phyloP scores from a whole-genome alignment of 495 filamentous ascomycete species.

The Aspergillus avenaceus region DNA sequence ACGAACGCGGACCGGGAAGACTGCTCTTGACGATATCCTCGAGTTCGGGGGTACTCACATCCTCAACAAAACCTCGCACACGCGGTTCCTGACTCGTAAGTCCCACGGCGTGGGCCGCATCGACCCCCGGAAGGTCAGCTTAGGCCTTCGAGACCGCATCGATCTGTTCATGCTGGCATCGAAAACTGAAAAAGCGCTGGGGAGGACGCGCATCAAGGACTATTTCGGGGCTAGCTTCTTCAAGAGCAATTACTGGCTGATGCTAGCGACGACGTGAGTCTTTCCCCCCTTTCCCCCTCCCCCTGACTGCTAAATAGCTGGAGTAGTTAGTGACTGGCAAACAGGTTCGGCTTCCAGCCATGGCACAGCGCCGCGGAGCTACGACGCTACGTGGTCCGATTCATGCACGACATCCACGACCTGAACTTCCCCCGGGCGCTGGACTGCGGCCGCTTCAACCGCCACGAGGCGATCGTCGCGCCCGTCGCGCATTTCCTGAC shows the following conservation, averaged over 20 bases:
- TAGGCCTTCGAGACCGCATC: slow-evolving; percentile 24
- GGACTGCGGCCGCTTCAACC: slow-evolving; percentile 32
- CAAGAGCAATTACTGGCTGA: slow-evolving; percentile 35
- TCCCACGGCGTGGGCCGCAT: slow-evolving; percentile 5
- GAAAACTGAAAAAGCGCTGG: slow-evolving; percentile 29
- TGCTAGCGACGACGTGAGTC: slow-evolving; percentile 33
- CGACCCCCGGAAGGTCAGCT: slow-evolving; percentile 10
- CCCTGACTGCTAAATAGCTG: too few relatives aligned
- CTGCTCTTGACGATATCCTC: slow-evolving; percentile 23
- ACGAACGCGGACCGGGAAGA: slow-evolving; percentile 16
- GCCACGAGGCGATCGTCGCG: slow-evolving; percentile 35
- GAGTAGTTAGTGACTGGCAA: neutral
- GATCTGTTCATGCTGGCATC: slow-evolving; percentile 27
- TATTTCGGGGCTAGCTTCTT: slow-evolving; percentile 35
- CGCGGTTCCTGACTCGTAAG: slow-evolving; percentile 13
- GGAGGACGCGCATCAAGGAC: slow-evolving; percentile 31
- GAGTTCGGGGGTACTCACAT: slow-evolving; percentile 13
- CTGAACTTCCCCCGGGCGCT: slow-evolving; percentile 23
- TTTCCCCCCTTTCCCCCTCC: too few relatives aligned
- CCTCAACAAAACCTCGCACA: slow-evolving; percentile 6
- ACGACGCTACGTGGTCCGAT: slow-evolving; percentile 22
- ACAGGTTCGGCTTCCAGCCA: slow-evolving; percentile 36
- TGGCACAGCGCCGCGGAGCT: slow-evolving; percentile 39
- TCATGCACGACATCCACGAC: slow-evolving; percentile 19
- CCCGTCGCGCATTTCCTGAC: slow-evolving; percentile 37